Conservation (phyloP, 164 flowering plant genomes). For the Berberis vulgaris region DNA sequence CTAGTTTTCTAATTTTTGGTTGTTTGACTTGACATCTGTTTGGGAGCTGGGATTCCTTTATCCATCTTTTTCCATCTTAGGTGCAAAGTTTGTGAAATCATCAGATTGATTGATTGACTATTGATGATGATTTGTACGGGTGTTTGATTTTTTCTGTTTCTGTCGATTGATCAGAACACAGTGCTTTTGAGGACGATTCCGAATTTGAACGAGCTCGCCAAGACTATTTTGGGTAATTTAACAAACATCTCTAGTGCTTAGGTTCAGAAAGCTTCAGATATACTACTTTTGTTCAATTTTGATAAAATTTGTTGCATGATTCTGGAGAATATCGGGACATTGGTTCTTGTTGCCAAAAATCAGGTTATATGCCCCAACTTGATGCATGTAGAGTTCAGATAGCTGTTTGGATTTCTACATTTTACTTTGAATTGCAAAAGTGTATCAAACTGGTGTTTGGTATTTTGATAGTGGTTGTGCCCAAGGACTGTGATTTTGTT, state of each 20-base stretch:
- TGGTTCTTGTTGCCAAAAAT: conserved; percentile 79
- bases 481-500: too few relatives aligned
- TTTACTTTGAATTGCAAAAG: too few relatives aligned
- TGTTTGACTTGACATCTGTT: too few relatives aligned
- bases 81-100: too few relatives aligned
- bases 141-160: not conserved
- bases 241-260: not conserved
- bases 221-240: conserved; percentile 24
- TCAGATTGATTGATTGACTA: not conserved
- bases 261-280: not conserved
- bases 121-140: not conserved
- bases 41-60: too few relatives aligned
- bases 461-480: too few relatives aligned
- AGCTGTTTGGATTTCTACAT: too few relatives aligned
- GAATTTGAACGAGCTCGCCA: conserved; percentile 24
- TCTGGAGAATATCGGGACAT: conserved; percentile 95
- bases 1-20: too few relatives aligned
- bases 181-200: conserved; percentile 28
- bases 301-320: conserved; percentile 30
- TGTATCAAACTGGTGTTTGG: too few relatives aligned
- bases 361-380: conserved; percentile 39
- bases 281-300: too few relatives aligned
- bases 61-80: too few relatives aligned
- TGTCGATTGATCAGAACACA: conserved; percentile 19
- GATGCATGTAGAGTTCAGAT: too few relatives aligned